Evolutionary conservation across 371 early-diverging fungal species (phyloP).

Genomic region (Capillidium heterosporum): DNA sequence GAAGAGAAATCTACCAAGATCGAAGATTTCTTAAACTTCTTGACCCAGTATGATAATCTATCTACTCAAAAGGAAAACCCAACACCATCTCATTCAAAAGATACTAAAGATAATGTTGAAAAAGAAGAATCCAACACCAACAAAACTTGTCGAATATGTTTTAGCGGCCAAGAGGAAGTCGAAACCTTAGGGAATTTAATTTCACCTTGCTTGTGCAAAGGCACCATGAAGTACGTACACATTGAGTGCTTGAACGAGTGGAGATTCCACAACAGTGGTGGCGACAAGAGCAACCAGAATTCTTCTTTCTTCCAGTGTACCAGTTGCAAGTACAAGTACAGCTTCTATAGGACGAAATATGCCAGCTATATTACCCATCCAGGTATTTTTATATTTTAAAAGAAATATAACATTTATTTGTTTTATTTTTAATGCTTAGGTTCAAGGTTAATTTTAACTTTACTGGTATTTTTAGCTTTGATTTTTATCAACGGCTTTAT

Average conservation of each 20-base stretch:
- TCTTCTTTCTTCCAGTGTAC: conserved; percentile 10
- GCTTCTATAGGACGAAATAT: conserved; percentile 7
- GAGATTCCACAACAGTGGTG: conserved; percentile 5
- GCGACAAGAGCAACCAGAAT: not conserved
- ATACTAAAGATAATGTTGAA: too few species aligned
- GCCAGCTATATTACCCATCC: conserved; percentile 8
- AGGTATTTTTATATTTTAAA: conserved; percentile 5
- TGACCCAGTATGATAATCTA: too few species aligned
- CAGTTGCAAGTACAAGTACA: conserved; percentile 9
- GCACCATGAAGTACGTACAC: conserved; percentile 16
- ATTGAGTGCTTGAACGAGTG: conserved; percentile 11
- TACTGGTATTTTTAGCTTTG: not conserved
- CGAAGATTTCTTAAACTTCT: too few species aligned
- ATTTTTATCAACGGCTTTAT: not conserved
- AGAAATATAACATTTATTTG: conserved; percentile 1
- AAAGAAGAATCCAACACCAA: too few species aligned
- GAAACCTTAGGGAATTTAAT: conserved; percentile 16
- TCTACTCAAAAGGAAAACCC: too few species aligned
- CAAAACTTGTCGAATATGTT: conserved; percentile 17
- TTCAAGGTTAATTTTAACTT: not conserved
- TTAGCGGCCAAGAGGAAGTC: conserved; percentile 16
- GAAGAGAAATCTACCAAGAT: too few species aligned
- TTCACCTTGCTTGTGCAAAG: conserved; percentile 23
- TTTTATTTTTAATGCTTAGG: not conserved
- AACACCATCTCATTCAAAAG: too few species aligned